A percentile compares a stretch with the other conserved stretches of the same genome.
Evolutionary conservation across 1,284 basidiomycete genomes (phyloP).

Genomic region (Rhodotorula sp.): DNA sequence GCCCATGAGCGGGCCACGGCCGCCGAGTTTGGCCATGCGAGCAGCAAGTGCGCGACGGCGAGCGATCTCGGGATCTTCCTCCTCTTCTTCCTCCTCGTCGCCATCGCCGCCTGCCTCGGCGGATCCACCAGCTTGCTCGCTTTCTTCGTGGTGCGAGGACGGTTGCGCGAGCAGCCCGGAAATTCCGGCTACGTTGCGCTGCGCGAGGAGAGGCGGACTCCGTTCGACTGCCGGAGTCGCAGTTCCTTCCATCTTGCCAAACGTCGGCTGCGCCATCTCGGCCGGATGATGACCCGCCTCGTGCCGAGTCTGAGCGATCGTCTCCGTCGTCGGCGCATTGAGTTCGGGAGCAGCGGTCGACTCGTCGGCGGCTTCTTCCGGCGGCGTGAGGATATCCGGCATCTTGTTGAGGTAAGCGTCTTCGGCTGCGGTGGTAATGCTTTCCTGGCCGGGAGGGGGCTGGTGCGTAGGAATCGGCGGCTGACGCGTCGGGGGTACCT

Average conservation of each 20-base stretch:
- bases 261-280: not conserved
- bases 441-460: not conserved
- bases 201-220: not conserved
- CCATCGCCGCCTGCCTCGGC: slow-evolving; percentile 15
- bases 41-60: slow-evolving; percentile 77
- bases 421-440: slow-evolving; percentile 23
- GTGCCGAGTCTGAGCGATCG: slow-evolving; percentile 3
- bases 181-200: not conserved
- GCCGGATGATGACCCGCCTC: slow-evolving; percentile 10
- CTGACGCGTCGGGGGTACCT: not conserved
- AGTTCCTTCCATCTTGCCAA: slow-evolving; percentile 12
- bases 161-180: no score
- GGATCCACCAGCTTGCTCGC: not conserved
- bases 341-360: slow-evolving; percentile 12
- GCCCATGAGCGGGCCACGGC: slow-evolving; percentile 61
- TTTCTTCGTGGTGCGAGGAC: no score
- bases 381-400: slow-evolving; percentile 23
- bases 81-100: slow-evolving; percentile 43
- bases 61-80: slow-evolving; percentile 73
- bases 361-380: slow-evolving; percentile 29
- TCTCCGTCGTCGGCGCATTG: slow-evolving; percentile 6
- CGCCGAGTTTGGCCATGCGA: slow-evolving; percentile 83
- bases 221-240: slow-evolving; percentile 10
- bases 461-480: slow-evolving; percentile 29
- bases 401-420: slow-evolving; percentile 11